Evolutionary conservation across 192 early-diverging fungal species (phyloP).

Genomic region (Mortierella alpina): DNA sequence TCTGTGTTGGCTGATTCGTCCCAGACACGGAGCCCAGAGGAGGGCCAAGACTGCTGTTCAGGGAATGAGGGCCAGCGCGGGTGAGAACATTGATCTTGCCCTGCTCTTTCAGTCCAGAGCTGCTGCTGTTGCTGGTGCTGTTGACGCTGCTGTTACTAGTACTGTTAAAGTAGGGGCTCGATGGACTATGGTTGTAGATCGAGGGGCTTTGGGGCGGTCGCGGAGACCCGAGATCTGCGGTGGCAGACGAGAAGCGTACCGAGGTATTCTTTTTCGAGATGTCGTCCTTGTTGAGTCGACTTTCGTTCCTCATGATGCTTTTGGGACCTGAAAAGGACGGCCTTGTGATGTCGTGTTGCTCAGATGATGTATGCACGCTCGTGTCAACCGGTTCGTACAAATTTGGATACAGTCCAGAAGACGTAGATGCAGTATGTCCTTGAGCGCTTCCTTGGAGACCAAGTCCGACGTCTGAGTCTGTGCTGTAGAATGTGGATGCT

Average conservation of each 20-base stretch:
- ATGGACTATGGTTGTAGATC: slow-evolving; percentile 15
- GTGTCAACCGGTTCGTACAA: too few relatives aligned
- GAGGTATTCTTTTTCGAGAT: slow-evolving; percentile 12
- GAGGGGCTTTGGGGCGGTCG: slow-evolving; percentile 23
- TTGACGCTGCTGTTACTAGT: slow-evolving; percentile 6
- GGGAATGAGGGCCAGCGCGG: slow-evolving; percentile 2
- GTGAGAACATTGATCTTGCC: slow-evolving; percentile 35
- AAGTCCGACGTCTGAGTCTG: neutral
- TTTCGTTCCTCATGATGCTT: slow-evolving; percentile 13
- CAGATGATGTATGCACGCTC: too few relatives aligned
- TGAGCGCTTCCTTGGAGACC: neutral
- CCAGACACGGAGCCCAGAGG: slow-evolving; percentile 47
- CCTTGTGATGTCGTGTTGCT: too few relatives aligned
- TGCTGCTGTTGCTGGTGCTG: slow-evolving; percentile 6
- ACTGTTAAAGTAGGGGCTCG: slow-evolving; percentile 27
- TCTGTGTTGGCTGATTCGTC: slow-evolving; percentile 3
- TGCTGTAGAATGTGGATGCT: too few relatives aligned
- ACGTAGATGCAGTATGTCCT: neutral
- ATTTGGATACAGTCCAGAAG: too few relatives aligned
- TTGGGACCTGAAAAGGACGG: neutral
- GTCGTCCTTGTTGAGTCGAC: slow-evolving; percentile 15
- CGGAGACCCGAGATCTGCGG: slow-evolving; percentile 10
- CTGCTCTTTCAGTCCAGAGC: slow-evolving; percentile 22
- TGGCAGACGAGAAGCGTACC: slow-evolving; percentile 25
- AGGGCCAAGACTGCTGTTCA: slow-evolving; percentile 45